These are phyloP conservation scores for Solanum corneliomulleri DNA, from an alignment of 257 asterid species.

Conservation along the genomic window DNA sequence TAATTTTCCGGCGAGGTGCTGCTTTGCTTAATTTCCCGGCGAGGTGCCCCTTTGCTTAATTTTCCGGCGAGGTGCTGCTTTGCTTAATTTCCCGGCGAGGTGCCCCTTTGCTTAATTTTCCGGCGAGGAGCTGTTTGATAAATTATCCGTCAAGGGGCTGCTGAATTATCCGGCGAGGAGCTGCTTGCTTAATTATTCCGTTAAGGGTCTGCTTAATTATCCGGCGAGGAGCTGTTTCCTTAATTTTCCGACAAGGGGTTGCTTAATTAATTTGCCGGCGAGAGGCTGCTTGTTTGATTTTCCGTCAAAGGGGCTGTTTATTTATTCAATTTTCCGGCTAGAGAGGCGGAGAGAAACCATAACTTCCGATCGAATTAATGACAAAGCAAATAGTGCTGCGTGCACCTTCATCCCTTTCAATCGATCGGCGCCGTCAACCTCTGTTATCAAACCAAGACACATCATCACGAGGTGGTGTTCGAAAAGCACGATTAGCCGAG, in stretches of 20 bases:
- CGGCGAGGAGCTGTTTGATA: background rate
- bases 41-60: background rate
- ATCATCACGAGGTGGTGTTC: conserved; percentile 15
- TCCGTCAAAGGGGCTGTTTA: background rate
- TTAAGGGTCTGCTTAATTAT: background rate
- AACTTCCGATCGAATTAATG: conserved; percentile 8
- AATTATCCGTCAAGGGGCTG: background rate
- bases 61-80: background rate
- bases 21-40: background rate
- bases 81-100: background rate
- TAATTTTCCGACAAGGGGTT: background rate
- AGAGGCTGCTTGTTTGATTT: background rate
- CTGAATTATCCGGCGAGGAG: background rate
- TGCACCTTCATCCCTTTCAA: conserved; percentile 4
- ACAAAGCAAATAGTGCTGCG: conserved; percentile 30
- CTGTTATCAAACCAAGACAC: conserved; percentile 15
- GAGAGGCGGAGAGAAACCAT: background rate
- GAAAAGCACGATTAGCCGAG: conserved; percentile 40
- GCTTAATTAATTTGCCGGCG: background rate
- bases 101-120: no score
- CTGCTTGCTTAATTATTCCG: background rate
- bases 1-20: background rate
- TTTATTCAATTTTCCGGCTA: background rate
- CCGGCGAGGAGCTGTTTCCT: background rate
- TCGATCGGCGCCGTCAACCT: conserved; percentile 34